Evolutionary conservation across 345 rosid genomes (phyloP).

Genomic region (Crucihimalaya himalaica): DNA sequence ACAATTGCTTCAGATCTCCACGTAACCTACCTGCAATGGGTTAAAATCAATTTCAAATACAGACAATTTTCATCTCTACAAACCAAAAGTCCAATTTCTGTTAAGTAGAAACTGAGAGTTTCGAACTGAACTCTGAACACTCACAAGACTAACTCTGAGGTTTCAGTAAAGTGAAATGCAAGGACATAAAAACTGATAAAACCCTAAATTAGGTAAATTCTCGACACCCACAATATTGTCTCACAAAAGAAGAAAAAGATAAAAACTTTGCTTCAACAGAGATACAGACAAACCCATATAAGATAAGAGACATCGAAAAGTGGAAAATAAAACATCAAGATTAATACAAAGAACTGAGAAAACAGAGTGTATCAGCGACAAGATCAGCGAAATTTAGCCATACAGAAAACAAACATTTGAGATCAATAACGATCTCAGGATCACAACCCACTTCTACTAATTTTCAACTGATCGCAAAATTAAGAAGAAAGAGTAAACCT

Average conservation of each 20-base stretch:
- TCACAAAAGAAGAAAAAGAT: constrained; percentile 2
- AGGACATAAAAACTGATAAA: constrained; percentile 6
- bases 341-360: not conserved
- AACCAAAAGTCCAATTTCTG: constrained; percentile 1
- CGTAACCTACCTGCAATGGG: constrained; percentile 40
- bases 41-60: constrained; percentile 17
- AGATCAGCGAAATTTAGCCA: not conserved
- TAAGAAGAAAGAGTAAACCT: constrained; percentile 16
- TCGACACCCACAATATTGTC: not conserved
- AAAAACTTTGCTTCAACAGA: constrained; percentile 15
- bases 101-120: constrained; percentile 3
- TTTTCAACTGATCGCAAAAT: not conserved
- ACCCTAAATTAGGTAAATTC: constrained; percentile 14
- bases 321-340: not conserved
- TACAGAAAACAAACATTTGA: not conserved
- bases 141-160: not conserved
- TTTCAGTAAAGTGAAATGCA: constrained; percentile 30
- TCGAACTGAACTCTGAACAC: constrained; percentile 10
- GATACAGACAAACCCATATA: constrained; percentile 30
- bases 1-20: constrained; percentile 16
- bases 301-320: constrained; percentile 24
- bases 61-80: not conserved
- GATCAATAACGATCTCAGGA: constrained; percentile 10
- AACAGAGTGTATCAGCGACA: constrained; percentile 10
- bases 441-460: not conserved